Percentiles rank a stretch among this genome's conserved stretches.
Evolutionary conservation across 768 basidiomycete genomes (phyloP).

Genomic region (Mrakia hoshinonis): DNA sequence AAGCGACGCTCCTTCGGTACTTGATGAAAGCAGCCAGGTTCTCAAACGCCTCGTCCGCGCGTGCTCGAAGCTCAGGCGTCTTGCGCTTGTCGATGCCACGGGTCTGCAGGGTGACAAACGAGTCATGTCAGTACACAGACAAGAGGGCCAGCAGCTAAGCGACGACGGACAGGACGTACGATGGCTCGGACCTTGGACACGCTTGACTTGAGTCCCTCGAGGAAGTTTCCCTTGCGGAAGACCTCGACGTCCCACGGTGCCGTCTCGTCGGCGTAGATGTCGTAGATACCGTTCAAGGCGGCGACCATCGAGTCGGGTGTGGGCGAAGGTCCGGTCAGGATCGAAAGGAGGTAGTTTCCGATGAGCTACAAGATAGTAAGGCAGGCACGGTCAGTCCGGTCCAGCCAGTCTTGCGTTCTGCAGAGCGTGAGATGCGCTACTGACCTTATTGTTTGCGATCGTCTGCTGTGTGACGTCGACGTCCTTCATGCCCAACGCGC

Average conservation of each 20-base stretch:
- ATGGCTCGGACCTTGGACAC: conserved; percentile 38
- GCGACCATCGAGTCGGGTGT: conserved; percentile 64
- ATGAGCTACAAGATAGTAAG: conserved; percentile 32
- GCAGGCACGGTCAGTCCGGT: not conserved
- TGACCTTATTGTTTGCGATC: conserved; percentile 58
- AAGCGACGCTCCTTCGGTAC: conserved; percentile 37
- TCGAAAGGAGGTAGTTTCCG: conserved; percentile 38
- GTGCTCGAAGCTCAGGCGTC: conserved; percentile 37
- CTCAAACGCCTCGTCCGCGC: conserved; percentile 43
- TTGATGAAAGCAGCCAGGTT: conserved; percentile 44
- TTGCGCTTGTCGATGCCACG: conserved; percentile 43
- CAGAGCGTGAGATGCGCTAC: no score
- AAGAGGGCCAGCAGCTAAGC: not conserved
- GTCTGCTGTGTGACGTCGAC: conserved; percentile 46
- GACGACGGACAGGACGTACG: conserved; percentile 40
- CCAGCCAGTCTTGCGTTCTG: no score
- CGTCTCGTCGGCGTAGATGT: conserved; percentile 85
- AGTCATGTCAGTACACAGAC: not conserved
- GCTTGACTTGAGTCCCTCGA: conserved; percentile 46
- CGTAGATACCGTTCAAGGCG: conserved; percentile 71
- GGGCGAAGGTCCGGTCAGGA: conserved; percentile 22
- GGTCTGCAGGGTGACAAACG: conserved; percentile 33
- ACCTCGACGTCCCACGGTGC: conserved; percentile 66
- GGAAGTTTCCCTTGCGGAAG: conserved; percentile 57
- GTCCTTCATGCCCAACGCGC: conserved; percentile 61